Base-by-base conservation (phyloP, 805 yeast genomes). In the Tetrapisispora nanseiensis region DNA sequence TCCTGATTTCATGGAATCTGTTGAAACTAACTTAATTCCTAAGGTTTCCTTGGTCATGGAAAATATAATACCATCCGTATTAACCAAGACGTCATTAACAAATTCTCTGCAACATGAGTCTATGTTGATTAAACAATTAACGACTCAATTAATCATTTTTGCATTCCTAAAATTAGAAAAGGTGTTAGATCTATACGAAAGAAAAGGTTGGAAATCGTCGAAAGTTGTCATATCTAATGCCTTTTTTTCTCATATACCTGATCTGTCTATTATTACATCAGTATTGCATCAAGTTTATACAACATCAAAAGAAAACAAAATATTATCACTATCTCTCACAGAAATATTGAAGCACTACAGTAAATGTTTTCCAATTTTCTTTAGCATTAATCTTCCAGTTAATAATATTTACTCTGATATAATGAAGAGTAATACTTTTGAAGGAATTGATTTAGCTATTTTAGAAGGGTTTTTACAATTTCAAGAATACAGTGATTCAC, bases 391-490 rank as follows among this genome's bases (percentile, higher is more conserved):
- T 33, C 56, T 56, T 36, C 60, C 67, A 6, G 51, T 57, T 26
- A 49, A 63, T 13, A 67, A 65, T 44, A 57, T 68, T 19, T 68
- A 58, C 43, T 42, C 56, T 32, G 67, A 69, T 35, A 60, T 51
- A 41, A 65, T 59, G 60, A 61, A 46, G 38, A 30, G 13, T 12
- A 49, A 42, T n/a, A 38, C 49, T 1, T 69, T 74, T 40, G 55
- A 67, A 6, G 78, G 78, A 30, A 64, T 74, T 26, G 86, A 81
- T 46, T 61, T 82, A 46, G 69, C 75, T 0, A 61, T 79, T 22
- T 62, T 82, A 33, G 82, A 80, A 48, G 70, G 71, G 36, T 76
- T 75, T 45, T 67, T 87, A 47, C 79, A 78, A 45, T 63, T 81
- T 11, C 85, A 78, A 48, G 75, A 79, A 18, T 66, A 67, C 12